Base-by-base conservation (phyloP, 2,329 filamentous ascomycete species). In the Rutstroemia sp. region DNA sequence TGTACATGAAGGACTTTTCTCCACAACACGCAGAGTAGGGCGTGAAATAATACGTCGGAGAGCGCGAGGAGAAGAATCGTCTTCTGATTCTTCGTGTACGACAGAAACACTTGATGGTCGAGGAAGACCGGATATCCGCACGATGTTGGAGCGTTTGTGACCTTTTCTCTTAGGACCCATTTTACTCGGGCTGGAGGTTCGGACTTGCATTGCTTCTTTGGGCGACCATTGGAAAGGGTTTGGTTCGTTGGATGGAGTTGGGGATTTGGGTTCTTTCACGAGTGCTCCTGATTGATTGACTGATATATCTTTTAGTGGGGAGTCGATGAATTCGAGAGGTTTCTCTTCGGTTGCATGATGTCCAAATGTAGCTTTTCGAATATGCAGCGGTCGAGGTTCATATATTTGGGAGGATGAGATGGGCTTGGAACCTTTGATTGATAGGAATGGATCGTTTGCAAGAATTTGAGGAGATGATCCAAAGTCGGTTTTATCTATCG, bases 191-290 rank as follows among this genome's bases (percentile, higher is more conserved):
- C 56, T 64, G 16, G 49, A 51, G 38, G 52, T 21, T 38, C 58
- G 51, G 5, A 51, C 51, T 48, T 62, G 53, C 57, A 60, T 63
- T 25, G 58, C 48, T 39, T 63, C 61, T 56, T 64, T 59, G 3
- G 65, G 62, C 27, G 60, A 60, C 65, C 65, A 66, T 54, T 63
- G 65, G 23, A 66, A 68, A 4, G 63, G 60, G 51, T 67, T 68
- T 4, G 39, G 51, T 34, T 58, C 44, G 17, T 17, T 16, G 4
- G 50, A 16, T 21, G 21, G 50, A 19, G 37, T 45, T 16, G 42
- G 9, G 3, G 38, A 45, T 25, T 10, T 39, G 27, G 42, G 34
- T 19, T 45, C 27, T 16, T 50, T 57, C 16, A 59, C 58, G 1
- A 54, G 41, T n/a, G 54, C 45, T 3, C 41, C 50, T 48, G 60